Conservation (phyloP, 1,284 basidiomycete genomes). For the Marasmius oreades region DNA sequence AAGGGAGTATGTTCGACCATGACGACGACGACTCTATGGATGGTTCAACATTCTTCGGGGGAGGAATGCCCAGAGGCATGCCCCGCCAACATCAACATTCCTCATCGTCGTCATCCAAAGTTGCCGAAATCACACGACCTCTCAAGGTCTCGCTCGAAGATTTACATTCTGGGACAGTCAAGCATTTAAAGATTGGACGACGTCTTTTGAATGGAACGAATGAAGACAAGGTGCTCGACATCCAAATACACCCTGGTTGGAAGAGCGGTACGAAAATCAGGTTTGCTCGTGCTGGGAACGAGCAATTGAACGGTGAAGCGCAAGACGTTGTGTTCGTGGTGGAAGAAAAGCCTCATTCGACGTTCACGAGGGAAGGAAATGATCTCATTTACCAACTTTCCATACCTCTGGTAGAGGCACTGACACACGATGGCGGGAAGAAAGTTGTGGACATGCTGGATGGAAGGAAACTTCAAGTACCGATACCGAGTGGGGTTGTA, state of each 20-base stretch:
- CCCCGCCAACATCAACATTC: conserved; percentile 22
- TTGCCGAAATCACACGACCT: conserved; percentile 76
- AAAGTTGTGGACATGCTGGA: conserved; percentile 72
- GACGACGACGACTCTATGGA: conserved; percentile 48
- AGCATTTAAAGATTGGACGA: conserved; percentile 87
- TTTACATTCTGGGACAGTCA: conserved; percentile 85
- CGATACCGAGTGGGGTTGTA: conserved; percentile 67
- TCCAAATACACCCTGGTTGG: conserved; percentile 85
- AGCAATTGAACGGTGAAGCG: conserved; percentile 67
- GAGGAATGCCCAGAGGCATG: conserved; percentile 49
- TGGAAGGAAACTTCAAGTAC: conserved; percentile 70
- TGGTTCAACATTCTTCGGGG: conserved; percentile 31
- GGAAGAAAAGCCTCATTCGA: conserved; percentile 83
- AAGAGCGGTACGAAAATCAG: conserved; percentile 90
- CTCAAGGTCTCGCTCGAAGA: conserved; percentile 89
- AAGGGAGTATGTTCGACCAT: conserved; percentile 34
- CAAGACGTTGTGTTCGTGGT: conserved; percentile 90
- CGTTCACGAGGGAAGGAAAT: conserved; percentile 78
- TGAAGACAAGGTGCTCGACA: conserved; percentile 91
- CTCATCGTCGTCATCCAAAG: conserved; percentile 22
- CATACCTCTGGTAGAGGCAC: conserved; percentile 81
- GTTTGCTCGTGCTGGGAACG: conserved; percentile 86
- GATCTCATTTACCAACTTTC: conserved; percentile 65
- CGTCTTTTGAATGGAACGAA: conserved; percentile 67
- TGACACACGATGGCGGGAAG: conserved; percentile 47